Base-by-base conservation (phyloP, 306 rosid species). In the Benincasa hispida region DNA sequence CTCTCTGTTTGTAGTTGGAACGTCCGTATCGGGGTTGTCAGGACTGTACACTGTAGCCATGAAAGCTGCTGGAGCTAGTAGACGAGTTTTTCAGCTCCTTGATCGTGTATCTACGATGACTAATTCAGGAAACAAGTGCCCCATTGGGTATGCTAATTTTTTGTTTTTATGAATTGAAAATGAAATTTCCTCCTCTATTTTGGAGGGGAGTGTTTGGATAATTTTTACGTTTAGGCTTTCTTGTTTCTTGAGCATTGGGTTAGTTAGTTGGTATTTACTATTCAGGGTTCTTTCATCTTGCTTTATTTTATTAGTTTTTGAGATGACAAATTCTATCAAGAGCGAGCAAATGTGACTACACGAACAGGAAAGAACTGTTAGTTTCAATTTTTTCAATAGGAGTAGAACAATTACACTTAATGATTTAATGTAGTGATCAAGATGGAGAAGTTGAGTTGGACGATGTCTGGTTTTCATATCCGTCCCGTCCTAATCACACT, bases 41-140 rank as follows among this genome's bases (percentile, higher is more conserved):
- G 92, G 91, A 78, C 61, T 88, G 80, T 91, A 89, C 68, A 89
- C 95, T 5, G 84, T 83, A 47, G 85, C 85, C 69, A 85, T 91
- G 97, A 91, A 91, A 85, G 97, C 97, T 76, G 91, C 92, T 5
- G 97, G 97, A 30, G 95, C 93, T 74, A 91, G 97, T 79, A 88
- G 97, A 80, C 83, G 95, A 72, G 97, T 89, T 62, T 91, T 91
- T 77, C 97, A 91, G 89, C 84, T 91, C 51, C 72, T 91, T 82
- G 95, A 91, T 65, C 93, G 91, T 72, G 81, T 62, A 62, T 89
- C 97, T 42, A 75, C 92, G 82, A 89, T 89, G 95, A 85, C 86
- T 10, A 86, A 75, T 55, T 30, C 95, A 1, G 97, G 97, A 79
- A 69, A 86, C 70, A 83, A 88, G 78, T 89, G 91, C 83, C 97